Evolutionary conservation across 106 monocot species (phyloP), one percentile per base, ranked within the genome.

Genomic region (Ottelia alismoides): DNA sequence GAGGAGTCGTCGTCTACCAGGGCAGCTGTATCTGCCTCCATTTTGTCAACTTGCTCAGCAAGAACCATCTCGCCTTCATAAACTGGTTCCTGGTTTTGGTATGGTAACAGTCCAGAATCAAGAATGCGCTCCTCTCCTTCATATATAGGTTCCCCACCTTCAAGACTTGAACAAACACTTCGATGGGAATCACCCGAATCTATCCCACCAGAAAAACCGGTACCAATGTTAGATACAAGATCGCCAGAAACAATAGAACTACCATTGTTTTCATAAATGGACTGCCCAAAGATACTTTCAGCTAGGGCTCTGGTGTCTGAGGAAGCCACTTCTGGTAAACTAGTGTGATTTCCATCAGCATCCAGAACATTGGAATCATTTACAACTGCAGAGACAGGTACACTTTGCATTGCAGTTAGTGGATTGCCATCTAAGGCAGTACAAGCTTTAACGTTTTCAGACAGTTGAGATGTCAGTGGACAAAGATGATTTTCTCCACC

Each of bases 21-120:
- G 51, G 10, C 27, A 46, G 25, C 3, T 17, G 30, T 17, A 55
- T 51, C 60, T 7, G 57, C 60, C 32, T 57, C 65, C 26, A 22
- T 68, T 55, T 66, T 76, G 20, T 59, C 71, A 72, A 71, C 62
- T 55, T 85, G 76, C 43, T 82, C 68, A 53, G 86, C 80, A 60
- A 90, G 84, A 77, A 83, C 60, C 47, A 77, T 52, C 71, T 99
- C 90, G 51, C 98, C 98, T 76, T 90, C 90, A 75, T 99, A 99
- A 17, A 90, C 61, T 56, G 90, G 86, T 61, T 99, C 98, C 20
- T 27, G 64, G 62, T 74, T 74, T 62, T 78, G 69, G 74, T 65
- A 83, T 28, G 16, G 45, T n/a, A 62, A 18, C 51, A 56, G 17
- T 40, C 55, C 63, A 61, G 78, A 67, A 64, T 77, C 79, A 73